phyloP scores from a whole-genome alignment of 345 rosid genomes.

The Heritiera fomes region DNA sequence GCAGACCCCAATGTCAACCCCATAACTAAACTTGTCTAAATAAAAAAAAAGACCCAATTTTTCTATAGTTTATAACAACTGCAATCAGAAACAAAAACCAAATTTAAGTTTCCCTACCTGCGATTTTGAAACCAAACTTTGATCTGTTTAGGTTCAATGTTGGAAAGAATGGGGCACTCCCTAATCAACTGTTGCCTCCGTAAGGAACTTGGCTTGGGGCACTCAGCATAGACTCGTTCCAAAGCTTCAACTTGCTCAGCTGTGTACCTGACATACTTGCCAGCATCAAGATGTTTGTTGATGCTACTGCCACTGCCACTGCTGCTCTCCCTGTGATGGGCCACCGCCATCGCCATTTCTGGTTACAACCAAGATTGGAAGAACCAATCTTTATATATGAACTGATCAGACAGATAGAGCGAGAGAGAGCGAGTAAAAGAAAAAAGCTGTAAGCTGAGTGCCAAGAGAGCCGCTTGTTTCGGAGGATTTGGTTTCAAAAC shows the following conservation, averaged over 20 bases:
- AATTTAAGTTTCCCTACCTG: constrained; percentile 47
- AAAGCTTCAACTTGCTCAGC: constrained; percentile 99
- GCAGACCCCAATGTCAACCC: constrained; percentile 29
- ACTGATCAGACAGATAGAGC: background rate
- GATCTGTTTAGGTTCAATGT: constrained; percentile 99
- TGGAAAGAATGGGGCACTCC: constrained; percentile 90
- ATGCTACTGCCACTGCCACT: constrained; percentile 92
- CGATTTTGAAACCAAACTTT: constrained; percentile 99
- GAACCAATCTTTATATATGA: constrained; percentile 20
- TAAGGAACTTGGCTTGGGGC: constrained; percentile 97
- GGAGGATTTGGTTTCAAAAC: constrained; percentile 27
- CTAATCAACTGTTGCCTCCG: constrained; percentile 95
- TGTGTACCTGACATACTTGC: constrained; percentile 95
- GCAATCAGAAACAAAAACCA: background rate
- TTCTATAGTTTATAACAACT: background rate
- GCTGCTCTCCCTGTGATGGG: constrained; percentile 68
- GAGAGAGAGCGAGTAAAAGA: background rate
- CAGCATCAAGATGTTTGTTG: constrained; percentile 70
- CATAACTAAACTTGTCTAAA: background rate
- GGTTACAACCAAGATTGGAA: constrained; percentile 24
- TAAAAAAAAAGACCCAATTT: background rate
- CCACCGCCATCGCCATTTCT: constrained; percentile 70
- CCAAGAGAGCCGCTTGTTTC: constrained; percentile 21
- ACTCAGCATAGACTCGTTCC: constrained; percentile 92
- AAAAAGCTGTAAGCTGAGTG: constrained; percentile 15